Percentiles rank a stretch among this genome's conserved stretches.
Conservation (phyloP, 257 asterid genomes). For the Solanum microdontum region DNA sequence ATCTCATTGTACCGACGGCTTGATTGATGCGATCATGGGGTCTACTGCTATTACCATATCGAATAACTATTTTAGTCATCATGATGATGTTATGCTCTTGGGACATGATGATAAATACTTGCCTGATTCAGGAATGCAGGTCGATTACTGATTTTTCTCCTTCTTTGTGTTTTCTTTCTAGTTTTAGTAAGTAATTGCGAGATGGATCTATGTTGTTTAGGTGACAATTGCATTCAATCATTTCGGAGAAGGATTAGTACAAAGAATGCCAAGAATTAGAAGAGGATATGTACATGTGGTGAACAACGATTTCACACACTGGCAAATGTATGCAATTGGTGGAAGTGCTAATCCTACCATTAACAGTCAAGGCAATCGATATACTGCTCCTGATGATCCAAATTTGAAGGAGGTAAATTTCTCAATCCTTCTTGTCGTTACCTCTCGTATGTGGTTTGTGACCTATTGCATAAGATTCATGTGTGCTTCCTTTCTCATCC, state of each 20-base stretch:
- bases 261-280: constrained; percentile 10
- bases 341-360: constrained; percentile 9
- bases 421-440: too few relatives aligned
- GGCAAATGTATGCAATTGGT: constrained; percentile 15
- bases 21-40: constrained; percentile 11
- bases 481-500: neutral
- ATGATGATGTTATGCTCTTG: constrained; percentile 15
- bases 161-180: neutral
- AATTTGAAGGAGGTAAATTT: constrained; percentile 6
- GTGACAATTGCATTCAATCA: constrained; percentile 13
- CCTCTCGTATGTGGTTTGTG: neutral
- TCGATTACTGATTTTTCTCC: neutral
- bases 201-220: neutral
- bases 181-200: neutral
- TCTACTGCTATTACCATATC: constrained; percentile 16
- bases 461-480: neutral
- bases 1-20: constrained; percentile 12
- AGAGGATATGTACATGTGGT: constrained; percentile 12
- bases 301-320: constrained; percentile 7
- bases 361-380: constrained; percentile 12
- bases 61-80: constrained; percentile 9
- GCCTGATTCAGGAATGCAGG: constrained; percentile 11
- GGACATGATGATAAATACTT: constrained; percentile 5
- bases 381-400: constrained; percentile 5
- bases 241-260: constrained; percentile 7